These are phyloP conservation scores for Nitzschia putrida DNA, from an alignment of 108 stramenopile genomes.

Conservation along the genomic window DNA sequence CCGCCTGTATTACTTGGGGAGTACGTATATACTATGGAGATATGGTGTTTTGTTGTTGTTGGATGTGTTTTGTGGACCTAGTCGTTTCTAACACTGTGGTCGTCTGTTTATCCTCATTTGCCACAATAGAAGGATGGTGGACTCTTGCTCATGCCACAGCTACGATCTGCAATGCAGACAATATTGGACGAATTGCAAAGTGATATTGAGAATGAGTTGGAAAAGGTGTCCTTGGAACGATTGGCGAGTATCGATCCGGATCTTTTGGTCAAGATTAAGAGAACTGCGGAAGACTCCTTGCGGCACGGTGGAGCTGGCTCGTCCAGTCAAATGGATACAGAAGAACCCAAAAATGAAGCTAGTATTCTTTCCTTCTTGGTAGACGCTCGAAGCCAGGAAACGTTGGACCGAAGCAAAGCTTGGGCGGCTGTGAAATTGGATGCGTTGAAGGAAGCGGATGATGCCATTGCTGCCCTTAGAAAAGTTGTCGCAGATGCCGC, in stretches of 20 bases:
- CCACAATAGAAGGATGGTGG: constrained; percentile 54
- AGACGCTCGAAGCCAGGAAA: constrained; percentile 44
- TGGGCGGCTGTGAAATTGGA: constrained; percentile 72
- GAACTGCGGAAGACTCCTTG: constrained; percentile 61
- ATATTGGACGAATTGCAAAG: constrained; percentile 79
- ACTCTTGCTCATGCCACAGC: constrained; percentile 44
- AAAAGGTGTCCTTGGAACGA: constrained; percentile 83
- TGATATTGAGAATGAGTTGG: constrained; percentile 69
- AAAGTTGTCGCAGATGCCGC: constrained; percentile 49
- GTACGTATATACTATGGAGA: constrained; percentile 29
- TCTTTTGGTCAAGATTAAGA: constrained; percentile 68
- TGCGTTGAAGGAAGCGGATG: constrained; percentile 56
- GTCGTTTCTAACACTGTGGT: no score
- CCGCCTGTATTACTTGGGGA: constrained; percentile 45
- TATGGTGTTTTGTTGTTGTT: not conserved
- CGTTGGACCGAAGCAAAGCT: constrained; percentile 42
- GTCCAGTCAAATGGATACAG: not conserved
- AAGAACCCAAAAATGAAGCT: not conserved
- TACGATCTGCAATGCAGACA: constrained; percentile 77
- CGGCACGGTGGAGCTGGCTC: constrained; percentile 31
- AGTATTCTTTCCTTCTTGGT: constrained; percentile 36
- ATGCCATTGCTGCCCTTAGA: constrained; percentile 55
- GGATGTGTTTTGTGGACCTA: not conserved
- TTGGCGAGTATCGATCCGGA: constrained; percentile 80
- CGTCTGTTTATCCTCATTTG: not conserved